These are phyloP conservation scores for Candida railenensis DNA, from an alignment of 805 yeast species.

Conservation along the genomic window DNA sequence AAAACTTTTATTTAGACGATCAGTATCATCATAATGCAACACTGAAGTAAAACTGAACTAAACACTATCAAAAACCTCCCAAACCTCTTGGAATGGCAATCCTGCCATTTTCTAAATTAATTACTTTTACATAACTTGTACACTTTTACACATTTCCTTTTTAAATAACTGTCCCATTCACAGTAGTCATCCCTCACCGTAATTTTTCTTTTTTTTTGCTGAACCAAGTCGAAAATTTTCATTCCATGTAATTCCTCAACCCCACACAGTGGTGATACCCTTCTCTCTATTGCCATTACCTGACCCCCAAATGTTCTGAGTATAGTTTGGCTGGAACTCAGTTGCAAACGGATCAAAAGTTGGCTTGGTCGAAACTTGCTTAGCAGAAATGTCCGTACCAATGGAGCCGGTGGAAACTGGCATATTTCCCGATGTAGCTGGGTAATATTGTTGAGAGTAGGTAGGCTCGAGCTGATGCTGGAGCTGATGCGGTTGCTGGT, in stretches of 20 bases:
- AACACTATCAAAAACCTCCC: not conserved
- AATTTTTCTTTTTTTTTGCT: no score
- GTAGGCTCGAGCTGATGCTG: not conserved
- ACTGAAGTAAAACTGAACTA: not conserved
- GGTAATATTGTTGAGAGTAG: not conserved
- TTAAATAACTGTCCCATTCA: not conserved
- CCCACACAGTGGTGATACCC: conserved; percentile 1
- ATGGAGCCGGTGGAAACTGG: no score
- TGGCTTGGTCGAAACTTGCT: not conserved
- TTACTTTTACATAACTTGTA: not conserved
- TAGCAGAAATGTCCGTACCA: not conserved
- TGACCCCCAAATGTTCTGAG: conserved; percentile 5
- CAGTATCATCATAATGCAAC: not conserved
- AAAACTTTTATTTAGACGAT: not conserved
- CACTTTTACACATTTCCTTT: not conserved
- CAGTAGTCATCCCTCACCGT: no score
- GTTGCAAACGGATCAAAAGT: conserved; percentile 3
- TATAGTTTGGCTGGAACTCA: not conserved
- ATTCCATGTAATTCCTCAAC: not conserved
- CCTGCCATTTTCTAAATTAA: not conserved
- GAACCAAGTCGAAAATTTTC: not conserved
- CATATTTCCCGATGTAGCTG: no score
- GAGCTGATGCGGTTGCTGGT: not conserved
- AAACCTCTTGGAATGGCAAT: not conserved
- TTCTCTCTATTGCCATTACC: not conserved